Evolutionary conservation across 495 filamentous ascomycete genomes (phyloP).

Genomic region (Penicillium nucicola): DNA sequence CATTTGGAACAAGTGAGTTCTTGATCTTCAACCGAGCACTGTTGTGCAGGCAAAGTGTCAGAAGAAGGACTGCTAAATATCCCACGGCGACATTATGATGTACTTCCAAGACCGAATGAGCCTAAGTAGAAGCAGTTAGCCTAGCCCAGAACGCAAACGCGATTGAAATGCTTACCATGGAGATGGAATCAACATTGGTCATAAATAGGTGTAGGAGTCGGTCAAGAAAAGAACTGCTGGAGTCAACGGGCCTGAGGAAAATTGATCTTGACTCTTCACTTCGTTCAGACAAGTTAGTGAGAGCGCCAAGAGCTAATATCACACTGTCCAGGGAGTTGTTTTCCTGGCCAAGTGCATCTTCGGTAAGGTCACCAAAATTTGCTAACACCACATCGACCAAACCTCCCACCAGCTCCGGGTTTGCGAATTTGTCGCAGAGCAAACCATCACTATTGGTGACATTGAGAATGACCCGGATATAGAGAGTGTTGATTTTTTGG

Average conservation of each 20-base stretch:
- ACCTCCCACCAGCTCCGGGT: conserved; percentile 51
- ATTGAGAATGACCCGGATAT: conserved; percentile 76
- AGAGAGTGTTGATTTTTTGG: conserved; percentile 26
- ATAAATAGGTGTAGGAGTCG: conserved; percentile 43
- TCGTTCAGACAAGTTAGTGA: conserved; percentile 88
- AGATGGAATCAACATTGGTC: conserved; percentile 34
- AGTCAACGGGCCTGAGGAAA: conserved; percentile 25
- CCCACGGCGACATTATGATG: conserved; percentile 85
- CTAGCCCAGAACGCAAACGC: not conserved
- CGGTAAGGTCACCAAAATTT: conserved; percentile 35
- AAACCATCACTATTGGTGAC: conserved; percentile 76
- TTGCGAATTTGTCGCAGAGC: conserved; percentile 65
- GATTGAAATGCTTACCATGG: conserved; percentile 38
- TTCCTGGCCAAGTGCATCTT: conserved; percentile 41
- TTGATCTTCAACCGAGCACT: conserved; percentile 51
- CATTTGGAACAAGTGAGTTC: conserved; percentile 53
- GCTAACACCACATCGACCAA: conserved; percentile 51
- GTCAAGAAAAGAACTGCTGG: conserved; percentile 33
- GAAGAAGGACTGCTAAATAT: conserved; percentile 82
- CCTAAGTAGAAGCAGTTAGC: conserved; percentile 45
- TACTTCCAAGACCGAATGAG: conserved; percentile 79
- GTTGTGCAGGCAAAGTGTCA: conserved; percentile 66
- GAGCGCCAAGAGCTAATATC: conserved; percentile 74
- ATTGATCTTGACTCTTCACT: conserved; percentile 51
- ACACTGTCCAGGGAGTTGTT: conserved; percentile 62